phyloP scores from a whole-genome alignment of 768 basidiomycete genomes.

The Hypholoma sublateritium region DNA sequence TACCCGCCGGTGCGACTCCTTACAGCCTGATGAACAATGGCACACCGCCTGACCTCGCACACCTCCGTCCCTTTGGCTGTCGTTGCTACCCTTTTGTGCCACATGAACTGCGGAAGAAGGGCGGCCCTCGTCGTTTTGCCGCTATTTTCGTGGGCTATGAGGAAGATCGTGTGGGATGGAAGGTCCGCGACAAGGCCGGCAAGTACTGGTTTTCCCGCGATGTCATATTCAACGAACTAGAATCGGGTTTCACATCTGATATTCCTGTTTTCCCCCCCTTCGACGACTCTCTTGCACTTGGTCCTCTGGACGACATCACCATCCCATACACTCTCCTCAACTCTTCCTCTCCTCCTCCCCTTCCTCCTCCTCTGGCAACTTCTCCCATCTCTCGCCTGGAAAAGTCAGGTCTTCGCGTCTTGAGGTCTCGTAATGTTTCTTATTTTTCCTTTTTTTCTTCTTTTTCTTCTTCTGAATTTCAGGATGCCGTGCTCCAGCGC shows the following conservation, averaged over 20 bases:
- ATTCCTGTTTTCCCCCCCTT: too few species aligned
- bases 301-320: too few species aligned
- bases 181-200: slow-evolving; percentile 11
- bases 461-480: too few species aligned
- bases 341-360: too few species aligned
- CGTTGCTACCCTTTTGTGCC: background rate
- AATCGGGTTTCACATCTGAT: slow-evolving; percentile 9
- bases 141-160: slow-evolving; percentile 21
- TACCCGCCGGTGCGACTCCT: background rate
- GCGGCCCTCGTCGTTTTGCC: background rate
- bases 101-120: background rate
- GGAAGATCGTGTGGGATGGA: slow-evolving; percentile 21
- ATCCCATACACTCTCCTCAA: too few species aligned
- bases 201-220: slow-evolving; percentile 24
- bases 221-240: slow-evolving; percentile 27
- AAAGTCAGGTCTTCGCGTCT: too few species aligned
- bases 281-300: too few species aligned
- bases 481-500: too few species aligned
- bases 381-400: too few species aligned
- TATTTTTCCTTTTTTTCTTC: too few species aligned
- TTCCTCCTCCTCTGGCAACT: too few species aligned
- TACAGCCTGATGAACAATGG: background rate
- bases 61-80: slow-evolving; percentile 2
- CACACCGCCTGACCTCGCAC: background rate
- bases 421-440: too few species aligned